phyloP scores from a whole-genome alignment of 1,139 yeast genomes.

The Blastobotrys indianensis region DNA sequence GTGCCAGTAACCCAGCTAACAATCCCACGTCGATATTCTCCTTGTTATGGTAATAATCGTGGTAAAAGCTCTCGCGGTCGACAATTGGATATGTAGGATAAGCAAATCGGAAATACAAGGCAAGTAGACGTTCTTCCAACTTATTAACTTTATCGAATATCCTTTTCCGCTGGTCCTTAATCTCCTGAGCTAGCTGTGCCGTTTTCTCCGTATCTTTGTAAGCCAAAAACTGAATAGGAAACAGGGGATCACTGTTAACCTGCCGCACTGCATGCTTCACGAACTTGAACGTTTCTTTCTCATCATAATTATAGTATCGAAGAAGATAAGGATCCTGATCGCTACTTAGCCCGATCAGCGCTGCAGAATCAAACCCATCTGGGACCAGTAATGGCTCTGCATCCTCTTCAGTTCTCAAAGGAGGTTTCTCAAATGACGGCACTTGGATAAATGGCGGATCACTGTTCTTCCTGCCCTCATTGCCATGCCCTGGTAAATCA shows the following conservation, averaged over 20 bases:
- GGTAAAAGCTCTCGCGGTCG: constrained; percentile 31
- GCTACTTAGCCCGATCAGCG: constrained; percentile 31
- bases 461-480: constrained; percentile 1
- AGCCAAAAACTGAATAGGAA: constrained; percentile 30
- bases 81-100: constrained; percentile 37
- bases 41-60: constrained; percentile 29
- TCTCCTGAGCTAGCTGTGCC: constrained; percentile 18
- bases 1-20: constrained; percentile 33
- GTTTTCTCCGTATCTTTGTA: constrained; percentile 20
- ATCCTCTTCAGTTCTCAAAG: constrained; percentile 9
- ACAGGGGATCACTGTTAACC: constrained; percentile 22
- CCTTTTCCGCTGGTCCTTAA: constrained; percentile 22
- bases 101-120: constrained; percentile 32
- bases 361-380: constrained; percentile 24
- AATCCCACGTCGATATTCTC: constrained; percentile 31
- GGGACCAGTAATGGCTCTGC: constrained; percentile 27
- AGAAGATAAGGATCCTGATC: constrained; percentile 35
- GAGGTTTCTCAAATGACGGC: constrained; percentile 22
- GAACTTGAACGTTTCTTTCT: constrained; percentile 25
- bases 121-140: constrained; percentile 31
- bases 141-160: constrained; percentile 23
- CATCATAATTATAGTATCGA: constrained; percentile 27
- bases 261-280: constrained; percentile 32
- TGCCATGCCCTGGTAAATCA: neutral
- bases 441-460: constrained; percentile 19